Conservation (phyloP, 2,329 filamentous ascomycete genomes). For the Botrytis elliptica region DNA sequence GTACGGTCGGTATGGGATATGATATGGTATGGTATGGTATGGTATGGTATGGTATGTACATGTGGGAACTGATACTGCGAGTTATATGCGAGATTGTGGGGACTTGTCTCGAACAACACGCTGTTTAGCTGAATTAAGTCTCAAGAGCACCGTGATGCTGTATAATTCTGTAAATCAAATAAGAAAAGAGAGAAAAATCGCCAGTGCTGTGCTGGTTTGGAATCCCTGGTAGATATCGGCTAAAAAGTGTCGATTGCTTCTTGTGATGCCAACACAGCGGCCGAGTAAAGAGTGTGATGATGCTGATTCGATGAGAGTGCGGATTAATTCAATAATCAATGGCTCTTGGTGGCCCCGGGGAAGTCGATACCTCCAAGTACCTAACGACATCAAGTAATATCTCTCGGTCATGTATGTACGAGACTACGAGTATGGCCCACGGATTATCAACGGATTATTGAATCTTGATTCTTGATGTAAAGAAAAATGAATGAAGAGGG, state of each 20-base stretch:
- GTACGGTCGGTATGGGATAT: background rate
- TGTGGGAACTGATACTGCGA: slow-evolving; percentile 10
- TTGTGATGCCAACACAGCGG: slow-evolving; percentile 33
- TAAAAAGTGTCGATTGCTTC: slow-evolving; percentile 25
- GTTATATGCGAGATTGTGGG: slow-evolving; percentile 16
- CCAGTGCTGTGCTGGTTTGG: background rate
- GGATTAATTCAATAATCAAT: background rate
- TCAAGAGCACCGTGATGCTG: background rate
- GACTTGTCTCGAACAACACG: slow-evolving; percentile 20
- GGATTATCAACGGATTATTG: slow-evolving; percentile 1
- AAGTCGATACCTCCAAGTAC: background rate
- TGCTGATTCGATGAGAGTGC: slow-evolving; percentile 18
- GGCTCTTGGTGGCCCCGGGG: background rate
- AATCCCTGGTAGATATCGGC: slow-evolving; percentile 20
- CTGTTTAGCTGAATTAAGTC: slow-evolving; percentile 6
- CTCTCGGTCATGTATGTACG: background rate
- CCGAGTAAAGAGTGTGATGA: slow-evolving; percentile 1
- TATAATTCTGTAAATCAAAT: slow-evolving; percentile 8
- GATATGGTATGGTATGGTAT: too few relatives aligned
- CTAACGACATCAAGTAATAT: background rate
- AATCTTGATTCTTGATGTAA: slow-evolving; percentile 1
- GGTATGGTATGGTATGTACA: background rate
- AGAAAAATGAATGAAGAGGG: slow-evolving; percentile 1
- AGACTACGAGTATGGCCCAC: background rate
- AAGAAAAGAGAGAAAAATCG: background rate